Percentiles rank a stretch among this genome's conserved stretches.
phyloP scores from a whole-genome alignment of 2,329 filamentous ascomycete genomes.

The Hypoxylon sp. region DNA sequence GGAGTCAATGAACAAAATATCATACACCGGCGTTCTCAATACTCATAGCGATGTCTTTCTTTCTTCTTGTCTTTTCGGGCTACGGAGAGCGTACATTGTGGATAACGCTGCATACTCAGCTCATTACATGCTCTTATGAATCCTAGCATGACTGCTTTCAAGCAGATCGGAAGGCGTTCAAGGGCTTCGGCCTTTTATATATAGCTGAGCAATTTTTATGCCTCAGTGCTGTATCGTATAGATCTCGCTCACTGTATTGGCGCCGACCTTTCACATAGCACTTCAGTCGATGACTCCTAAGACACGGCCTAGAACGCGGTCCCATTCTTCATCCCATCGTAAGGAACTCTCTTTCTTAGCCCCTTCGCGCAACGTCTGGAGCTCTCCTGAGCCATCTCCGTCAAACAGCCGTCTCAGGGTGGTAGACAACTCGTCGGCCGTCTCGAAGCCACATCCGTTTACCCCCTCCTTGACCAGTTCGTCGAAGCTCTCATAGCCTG shows the following conservation, averaged over 20 bases:
- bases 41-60: background rate
- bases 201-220: background rate
- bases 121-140: background rate
- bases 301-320: slow-evolving; percentile 77
- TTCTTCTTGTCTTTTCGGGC: background rate
- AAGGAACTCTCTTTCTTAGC: slow-evolving; percentile 76
- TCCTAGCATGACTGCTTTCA: slow-evolving; percentile 10
- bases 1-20: background rate
- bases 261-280: background rate
- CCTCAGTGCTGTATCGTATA: slow-evolving; percentile 1
- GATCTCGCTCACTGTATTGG: slow-evolving; percentile 4
- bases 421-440: slow-evolving; percentile 68
- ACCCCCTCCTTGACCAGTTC: slow-evolving; percentile 89
- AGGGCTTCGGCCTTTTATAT: background rate
- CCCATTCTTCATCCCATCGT: slow-evolving; percentile 94
- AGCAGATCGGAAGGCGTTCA: slow-evolving; percentile 12
- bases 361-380: slow-evolving; percentile 70
- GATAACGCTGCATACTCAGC: background rate
- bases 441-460: slow-evolving; percentile 87
- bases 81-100: background rate
- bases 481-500: slow-evolving; percentile 83
- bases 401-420: slow-evolving; percentile 72
- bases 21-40: background rate
- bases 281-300: slow-evolving; percentile 59
- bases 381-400: slow-evolving; percentile 57